Percentiles rank a stretch among this genome's conserved stretches.
Evolutionary conservation across 345 rosid species (phyloP).

Genomic region (Salix dunnii): DNA sequence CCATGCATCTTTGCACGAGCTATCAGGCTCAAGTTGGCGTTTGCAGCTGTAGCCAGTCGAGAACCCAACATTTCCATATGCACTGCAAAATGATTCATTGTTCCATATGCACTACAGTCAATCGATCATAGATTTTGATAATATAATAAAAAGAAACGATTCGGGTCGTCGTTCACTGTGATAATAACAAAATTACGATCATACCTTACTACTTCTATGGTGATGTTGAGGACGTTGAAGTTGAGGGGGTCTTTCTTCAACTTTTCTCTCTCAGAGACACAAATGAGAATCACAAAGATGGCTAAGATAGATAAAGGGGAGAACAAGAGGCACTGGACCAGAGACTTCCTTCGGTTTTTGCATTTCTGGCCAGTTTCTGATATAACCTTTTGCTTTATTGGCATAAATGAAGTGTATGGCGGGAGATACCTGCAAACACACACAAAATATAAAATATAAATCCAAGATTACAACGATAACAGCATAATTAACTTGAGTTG

Average conservation of each 20-base stretch:
- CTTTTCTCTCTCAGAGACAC: constrained; percentile 47
- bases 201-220: constrained; percentile 61
- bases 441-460: too few species aligned
- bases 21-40: constrained; percentile 23
- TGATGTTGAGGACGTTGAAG: constrained; percentile 51
- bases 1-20: constrained; percentile 34
- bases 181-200: too few species aligned
- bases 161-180: too few species aligned
- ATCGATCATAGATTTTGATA: neutral
- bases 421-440: constrained; percentile 50
- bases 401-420: constrained; percentile 41
- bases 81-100: constrained; percentile 29
- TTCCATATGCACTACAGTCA: neutral
- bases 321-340: constrained; percentile 15
- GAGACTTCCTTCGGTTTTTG: neutral
- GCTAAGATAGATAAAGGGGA: constrained; percentile 46
- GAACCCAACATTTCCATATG: constrained; percentile 70
- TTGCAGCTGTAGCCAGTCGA: constrained; percentile 59
- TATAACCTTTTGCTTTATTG: neutral
- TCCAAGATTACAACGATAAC: too few species aligned
- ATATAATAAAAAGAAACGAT: too few species aligned
- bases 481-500: too few species aligned
- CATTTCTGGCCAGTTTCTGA: neutral
- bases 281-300: constrained; percentile 44
- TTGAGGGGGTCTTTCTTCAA: constrained; percentile 55